Conservation (phyloP, 495 filamentous ascomycete species). For the Xylaria venustula region DNA sequence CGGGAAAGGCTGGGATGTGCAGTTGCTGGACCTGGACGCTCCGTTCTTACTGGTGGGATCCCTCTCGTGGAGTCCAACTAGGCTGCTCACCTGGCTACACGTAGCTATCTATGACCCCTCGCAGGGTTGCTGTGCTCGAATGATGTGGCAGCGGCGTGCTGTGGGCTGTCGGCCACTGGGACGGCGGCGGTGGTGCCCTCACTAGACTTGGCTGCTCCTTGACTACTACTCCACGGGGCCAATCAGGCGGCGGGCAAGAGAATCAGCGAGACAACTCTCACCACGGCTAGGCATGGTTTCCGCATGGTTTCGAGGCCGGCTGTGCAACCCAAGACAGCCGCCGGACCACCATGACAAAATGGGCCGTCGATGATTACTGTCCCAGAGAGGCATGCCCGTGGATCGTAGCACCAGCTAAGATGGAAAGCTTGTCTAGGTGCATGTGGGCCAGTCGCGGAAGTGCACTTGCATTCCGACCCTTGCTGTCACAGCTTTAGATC, state of each 20-base stretch:
- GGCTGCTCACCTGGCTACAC: neutral
- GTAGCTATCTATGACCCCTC: neutral
- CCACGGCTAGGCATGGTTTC: neutral
- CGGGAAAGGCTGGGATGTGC: conserved; percentile 56
- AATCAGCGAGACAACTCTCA: neutral
- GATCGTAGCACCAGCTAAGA: conserved; percentile 19
- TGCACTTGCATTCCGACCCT: conserved; percentile 30
- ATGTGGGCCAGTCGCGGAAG: conserved; percentile 30
- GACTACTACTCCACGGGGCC: conserved; percentile 9
- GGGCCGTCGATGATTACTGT: conserved; percentile 9
- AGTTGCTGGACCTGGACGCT: neutral
- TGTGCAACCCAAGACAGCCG: conserved; percentile 8
- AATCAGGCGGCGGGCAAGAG: conserved; percentile 3
- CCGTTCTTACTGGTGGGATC: neutral
- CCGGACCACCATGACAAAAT: conserved; percentile 3
- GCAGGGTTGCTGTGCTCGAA: neutral
- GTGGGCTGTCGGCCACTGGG: conserved; percentile 6
- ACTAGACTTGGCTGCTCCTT: conserved; percentile 11
- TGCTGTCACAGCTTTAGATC: conserved; percentile 22
- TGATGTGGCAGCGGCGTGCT: conserved; percentile 7
- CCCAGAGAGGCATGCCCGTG: neutral
- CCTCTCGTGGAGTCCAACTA: neutral
- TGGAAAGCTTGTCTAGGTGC: conserved; percentile 5
- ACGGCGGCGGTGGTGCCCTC: conserved; percentile 7
- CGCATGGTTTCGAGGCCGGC: neutral